These are phyloP conservation scores for Lagenidium giganteum DNA, from an alignment of 352 stramenopile species.

Conservation along the genomic window DNA sequence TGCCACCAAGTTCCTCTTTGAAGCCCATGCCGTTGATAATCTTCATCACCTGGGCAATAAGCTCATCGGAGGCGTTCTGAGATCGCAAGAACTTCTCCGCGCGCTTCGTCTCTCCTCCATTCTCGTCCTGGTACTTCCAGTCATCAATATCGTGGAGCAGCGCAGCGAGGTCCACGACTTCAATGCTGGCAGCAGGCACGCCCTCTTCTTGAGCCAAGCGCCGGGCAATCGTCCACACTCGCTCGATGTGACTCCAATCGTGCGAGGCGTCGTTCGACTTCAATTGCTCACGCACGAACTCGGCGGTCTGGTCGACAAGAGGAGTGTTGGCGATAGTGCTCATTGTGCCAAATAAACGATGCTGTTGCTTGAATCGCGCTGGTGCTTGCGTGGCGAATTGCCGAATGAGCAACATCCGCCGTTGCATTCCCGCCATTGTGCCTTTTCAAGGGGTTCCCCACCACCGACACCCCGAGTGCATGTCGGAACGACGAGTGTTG, in stretches of 20 bases:
- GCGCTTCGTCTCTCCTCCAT: conserved; percentile 57
- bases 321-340: no score
- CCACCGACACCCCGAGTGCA: no score
- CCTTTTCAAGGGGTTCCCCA: no score
- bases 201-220: conserved; percentile 74
- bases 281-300: conserved; percentile 71
- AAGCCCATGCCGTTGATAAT: conserved; percentile 85
- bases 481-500: no score
- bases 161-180: conserved; percentile 80
- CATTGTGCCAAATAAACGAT: no score
- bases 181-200: conserved; percentile 43
- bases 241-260: conserved; percentile 87
- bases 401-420: no score
- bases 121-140: conserved; percentile 82
- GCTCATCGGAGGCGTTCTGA: conserved; percentile 38
- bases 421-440: no score
- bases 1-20: conserved; percentile 68
- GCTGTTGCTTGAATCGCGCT: no score
- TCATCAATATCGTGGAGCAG: conserved; percentile 90
- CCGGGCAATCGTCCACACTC: conserved; percentile 75
- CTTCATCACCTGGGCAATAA: conserved; percentile 63
- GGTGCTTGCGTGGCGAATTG: no score
- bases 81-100: conserved; percentile 50
- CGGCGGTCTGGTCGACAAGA: conserved; percentile 63
- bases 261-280: conserved; percentile 77